Conservation (phyloP, 2,329 filamentous ascomycete genomes). For the Didymosphaeria variabile region DNA sequence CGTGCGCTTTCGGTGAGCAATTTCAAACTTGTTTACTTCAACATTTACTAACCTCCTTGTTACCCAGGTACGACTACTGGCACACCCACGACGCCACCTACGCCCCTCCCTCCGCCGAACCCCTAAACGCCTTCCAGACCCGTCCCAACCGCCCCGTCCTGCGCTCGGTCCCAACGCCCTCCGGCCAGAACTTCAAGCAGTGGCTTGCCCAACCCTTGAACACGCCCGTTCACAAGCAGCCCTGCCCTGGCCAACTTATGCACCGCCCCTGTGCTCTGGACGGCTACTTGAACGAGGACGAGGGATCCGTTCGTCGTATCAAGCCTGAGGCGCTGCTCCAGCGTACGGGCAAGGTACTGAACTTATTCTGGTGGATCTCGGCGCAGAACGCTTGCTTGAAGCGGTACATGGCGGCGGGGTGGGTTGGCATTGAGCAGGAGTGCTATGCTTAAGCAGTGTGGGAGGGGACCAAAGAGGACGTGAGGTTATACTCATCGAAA, state of each 20-base stretch:
- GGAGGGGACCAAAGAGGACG: not conserved
- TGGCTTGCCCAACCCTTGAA: conserved; percentile 17
- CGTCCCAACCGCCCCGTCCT: conserved; percentile 21
- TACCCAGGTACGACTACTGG: conserved; percentile 24
- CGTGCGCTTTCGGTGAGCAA: conserved; percentile 13
- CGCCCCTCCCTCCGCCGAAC: not conserved
- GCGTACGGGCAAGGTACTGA: conserved; percentile 16
- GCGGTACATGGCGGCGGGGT: conserved; percentile 12
- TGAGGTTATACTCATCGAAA: not conserved
- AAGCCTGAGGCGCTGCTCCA: conserved; percentile 7
- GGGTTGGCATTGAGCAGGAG: conserved; percentile 16
- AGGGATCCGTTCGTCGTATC: conserved; percentile 14
- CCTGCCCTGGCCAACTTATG: conserved; percentile 10
- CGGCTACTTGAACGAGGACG: conserved; percentile 17
- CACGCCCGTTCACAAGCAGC: conserved; percentile 1
- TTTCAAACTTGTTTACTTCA: not conserved
- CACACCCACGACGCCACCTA: not conserved
- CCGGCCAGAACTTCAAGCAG: conserved; percentile 17
- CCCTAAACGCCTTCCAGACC: not conserved
- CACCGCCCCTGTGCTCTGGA: conserved; percentile 19
- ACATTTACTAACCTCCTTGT: not conserved
- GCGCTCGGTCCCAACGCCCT: conserved; percentile 16
- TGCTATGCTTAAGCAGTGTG: not conserved
- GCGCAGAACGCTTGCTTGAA: conserved; percentile 16
- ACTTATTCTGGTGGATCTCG: conserved; percentile 21